A percentile compares a stretch with the other conserved stretches of the same genome.
These are phyloP conservation scores for Gossypioides kirkii DNA, from an alignment of 345 rosid genomes.

Conservation along the genomic window DNA sequence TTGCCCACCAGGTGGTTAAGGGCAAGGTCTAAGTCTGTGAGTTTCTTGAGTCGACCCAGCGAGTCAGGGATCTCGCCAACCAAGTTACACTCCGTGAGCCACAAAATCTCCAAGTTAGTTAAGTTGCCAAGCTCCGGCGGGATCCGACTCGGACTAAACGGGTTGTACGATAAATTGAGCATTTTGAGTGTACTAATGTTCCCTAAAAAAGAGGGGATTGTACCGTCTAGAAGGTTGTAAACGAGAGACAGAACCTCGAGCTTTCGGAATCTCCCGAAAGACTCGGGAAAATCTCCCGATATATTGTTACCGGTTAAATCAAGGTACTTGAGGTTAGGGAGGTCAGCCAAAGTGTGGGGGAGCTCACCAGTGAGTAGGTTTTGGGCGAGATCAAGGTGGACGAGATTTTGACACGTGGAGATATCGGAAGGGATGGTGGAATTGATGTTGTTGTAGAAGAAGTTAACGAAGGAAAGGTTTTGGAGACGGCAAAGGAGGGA, in stretches of 20 bases:
- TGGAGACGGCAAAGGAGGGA: constrained; percentile 63
- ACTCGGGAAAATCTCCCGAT: constrained; percentile 78
- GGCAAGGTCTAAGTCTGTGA: constrained; percentile 83
- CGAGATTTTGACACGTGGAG: constrained; percentile 50
- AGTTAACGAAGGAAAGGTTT: constrained; percentile 44
- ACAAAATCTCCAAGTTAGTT: constrained; percentile 69
- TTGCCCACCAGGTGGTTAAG: constrained; percentile 53
- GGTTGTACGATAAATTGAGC: constrained; percentile 90
- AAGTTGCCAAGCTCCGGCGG: constrained; percentile 90
- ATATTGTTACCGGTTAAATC: constrained; percentile 83
- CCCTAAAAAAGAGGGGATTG: constrained; percentile 60
- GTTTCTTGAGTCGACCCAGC: constrained; percentile 57
- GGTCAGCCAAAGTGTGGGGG: constrained; percentile 50
- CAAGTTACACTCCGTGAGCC: constrained; percentile 84
- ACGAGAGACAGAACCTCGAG: constrained; percentile 85
- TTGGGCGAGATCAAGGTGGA: constrained; percentile 69
- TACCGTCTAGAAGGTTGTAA: constrained; percentile 67
- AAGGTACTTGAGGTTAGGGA: constrained; percentile 46
- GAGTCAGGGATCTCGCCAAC: constrained; percentile 85
- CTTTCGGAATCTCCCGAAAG: constrained; percentile 55
- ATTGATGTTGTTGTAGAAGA: constrained; percentile 61
- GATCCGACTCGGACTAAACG: constrained; percentile 64
- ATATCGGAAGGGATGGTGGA: constrained; percentile 59
- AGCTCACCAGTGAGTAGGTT: constrained; percentile 75
- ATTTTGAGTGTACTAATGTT: constrained; percentile 58